Percentiles rank a stretch among this genome's conserved stretches.
Evolutionary conservation across 495 filamentous ascomycete species (phyloP).

Genomic region (Eremomyces bilateralis): DNA sequence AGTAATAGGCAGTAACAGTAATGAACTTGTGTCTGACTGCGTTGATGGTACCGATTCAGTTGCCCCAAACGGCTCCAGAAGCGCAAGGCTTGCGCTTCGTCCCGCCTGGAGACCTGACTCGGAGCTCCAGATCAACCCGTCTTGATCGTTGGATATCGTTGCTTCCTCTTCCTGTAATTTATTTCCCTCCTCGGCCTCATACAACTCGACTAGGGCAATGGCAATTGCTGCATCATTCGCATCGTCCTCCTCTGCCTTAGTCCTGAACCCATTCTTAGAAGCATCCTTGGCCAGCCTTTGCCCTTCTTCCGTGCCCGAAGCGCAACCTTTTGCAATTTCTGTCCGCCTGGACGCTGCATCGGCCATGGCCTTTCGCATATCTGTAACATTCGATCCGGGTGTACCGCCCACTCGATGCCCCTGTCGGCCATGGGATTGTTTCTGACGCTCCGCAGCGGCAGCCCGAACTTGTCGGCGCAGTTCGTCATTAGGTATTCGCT

Average conservation of each 20-base stretch:
- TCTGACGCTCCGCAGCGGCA: conserved; percentile 51
- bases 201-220: conserved; percentile 67
- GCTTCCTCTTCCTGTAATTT: conserved; percentile 32
- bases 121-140: conserved; percentile 1
- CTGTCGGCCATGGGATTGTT: conserved; percentile 28
- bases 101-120: conserved; percentile 1
- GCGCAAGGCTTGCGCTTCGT: conserved; percentile 3
- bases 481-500: conserved; percentile 46
- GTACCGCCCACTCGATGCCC: conserved; percentile 57
- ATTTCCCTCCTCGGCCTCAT: conserved; percentile 62
- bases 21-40: conserved; percentile 1
- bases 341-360: conserved; percentile 50
- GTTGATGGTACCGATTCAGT: conserved; percentile 3
- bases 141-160: conserved; percentile 14
- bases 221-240: conserved; percentile 82
- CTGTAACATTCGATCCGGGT: conserved; percentile 35
- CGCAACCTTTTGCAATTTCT: conserved; percentile 47
- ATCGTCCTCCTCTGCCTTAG: conserved; percentile 70
- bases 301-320: conserved; percentile 43
- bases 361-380: conserved; percentile 55
- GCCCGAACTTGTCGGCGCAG: conserved; percentile 52
- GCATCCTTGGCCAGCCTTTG: conserved; percentile 40
- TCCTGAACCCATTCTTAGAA: conserved; percentile 51
- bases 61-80: conserved; percentile 1
- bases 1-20: background rate